Percentiles rank a stretch among this genome's conserved stretches.
Evolutionary conservation across 805 yeast species (phyloP).

Genomic region (Ogataea paraovalis): DNA sequence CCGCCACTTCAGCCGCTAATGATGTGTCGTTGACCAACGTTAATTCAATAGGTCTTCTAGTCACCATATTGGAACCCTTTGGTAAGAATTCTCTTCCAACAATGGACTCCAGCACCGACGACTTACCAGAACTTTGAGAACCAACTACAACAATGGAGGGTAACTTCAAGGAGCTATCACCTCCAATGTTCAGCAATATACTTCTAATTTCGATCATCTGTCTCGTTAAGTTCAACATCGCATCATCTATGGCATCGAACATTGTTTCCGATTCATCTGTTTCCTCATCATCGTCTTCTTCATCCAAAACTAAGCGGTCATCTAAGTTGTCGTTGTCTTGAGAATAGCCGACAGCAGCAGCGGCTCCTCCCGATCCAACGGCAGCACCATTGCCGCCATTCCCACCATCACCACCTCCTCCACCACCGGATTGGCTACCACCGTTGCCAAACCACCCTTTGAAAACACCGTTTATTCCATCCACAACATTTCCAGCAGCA

Average conservation of each 20-base stretch:
- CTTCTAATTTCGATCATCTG: slow-evolving; percentile 96
- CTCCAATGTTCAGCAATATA: slow-evolving; percentile 69
- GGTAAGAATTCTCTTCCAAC: slow-evolving; percentile 99
- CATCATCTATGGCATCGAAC: slow-evolving; percentile 56
- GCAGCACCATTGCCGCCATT: slow-evolving; percentile 29
- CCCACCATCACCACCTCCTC: slow-evolving; percentile 31
- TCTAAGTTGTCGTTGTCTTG: slow-evolving; percentile 34
- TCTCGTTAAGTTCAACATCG: slow-evolving; percentile 83
- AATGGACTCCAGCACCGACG: slow-evolving; percentile 91
- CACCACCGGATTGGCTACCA: slow-evolving; percentile 32
- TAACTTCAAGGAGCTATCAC: slow-evolving; percentile 67
- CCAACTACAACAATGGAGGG: slow-evolving; percentile 98
- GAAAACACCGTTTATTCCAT: slow-evolving; percentile 37
- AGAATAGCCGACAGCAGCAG: slow-evolving; percentile 40
- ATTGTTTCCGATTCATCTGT: slow-evolving; percentile 42
- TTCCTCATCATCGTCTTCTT: slow-evolving; percentile 36
- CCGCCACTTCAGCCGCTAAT: slow-evolving; percentile 78
- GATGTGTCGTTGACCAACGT: slow-evolving; percentile 86
- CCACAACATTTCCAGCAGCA: slow-evolving; percentile 49
- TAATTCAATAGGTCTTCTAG: slow-evolving; percentile 94
- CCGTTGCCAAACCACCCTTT: slow-evolving; percentile 23
- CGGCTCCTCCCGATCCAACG: slow-evolving; percentile 55
- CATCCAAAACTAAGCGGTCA: slow-evolving; percentile 24
- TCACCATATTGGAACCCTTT: slow-evolving; percentile 97
- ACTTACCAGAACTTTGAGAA: slow-evolving; percentile 95